These are phyloP conservation scores for Tulasnella sp. DNA, from an alignment of 768 basidiomycete genomes.

Conservation along the genomic window DNA sequence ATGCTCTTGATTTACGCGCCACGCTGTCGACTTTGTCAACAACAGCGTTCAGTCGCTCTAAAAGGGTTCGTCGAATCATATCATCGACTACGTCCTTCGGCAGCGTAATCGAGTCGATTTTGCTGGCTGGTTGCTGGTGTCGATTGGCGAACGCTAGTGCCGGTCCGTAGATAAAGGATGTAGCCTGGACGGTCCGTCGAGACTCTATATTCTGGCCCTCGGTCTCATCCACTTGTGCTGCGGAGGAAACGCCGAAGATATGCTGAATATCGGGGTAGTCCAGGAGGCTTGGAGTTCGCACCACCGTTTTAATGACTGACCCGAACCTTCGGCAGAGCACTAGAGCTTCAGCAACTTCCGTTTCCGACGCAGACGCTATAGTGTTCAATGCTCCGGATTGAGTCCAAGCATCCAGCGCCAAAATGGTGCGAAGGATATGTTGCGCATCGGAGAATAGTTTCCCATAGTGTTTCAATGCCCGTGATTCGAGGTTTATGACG, in stretches of 20 bases:
- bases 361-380: not conserved
- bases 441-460: not conserved
- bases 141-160: not conserved
- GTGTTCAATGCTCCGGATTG: not conserved
- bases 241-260: not conserved
- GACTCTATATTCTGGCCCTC: too few relatives aligned
- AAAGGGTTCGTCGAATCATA: not conserved
- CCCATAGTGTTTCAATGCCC: not conserved
- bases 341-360: not conserved
- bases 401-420: not conserved
- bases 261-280: not conserved
- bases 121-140: too few relatives aligned
- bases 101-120: not conserved
- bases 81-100: slow-evolving; percentile 1
- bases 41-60: not conserved
- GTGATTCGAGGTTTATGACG: not conserved
- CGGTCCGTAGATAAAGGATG: not conserved
- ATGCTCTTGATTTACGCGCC: not conserved
- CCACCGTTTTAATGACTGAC: not conserved
- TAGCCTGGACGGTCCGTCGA: not conserved
- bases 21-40: not conserved
- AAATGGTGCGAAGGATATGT: not conserved
- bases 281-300: not conserved
- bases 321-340: not conserved
- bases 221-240: not conserved